Percentiles rank a stretch among this genome's conserved stretches.
phyloP scores from a whole-genome alignment of 345 rosid genomes.

The Eucalyptus curtisii region DNA sequence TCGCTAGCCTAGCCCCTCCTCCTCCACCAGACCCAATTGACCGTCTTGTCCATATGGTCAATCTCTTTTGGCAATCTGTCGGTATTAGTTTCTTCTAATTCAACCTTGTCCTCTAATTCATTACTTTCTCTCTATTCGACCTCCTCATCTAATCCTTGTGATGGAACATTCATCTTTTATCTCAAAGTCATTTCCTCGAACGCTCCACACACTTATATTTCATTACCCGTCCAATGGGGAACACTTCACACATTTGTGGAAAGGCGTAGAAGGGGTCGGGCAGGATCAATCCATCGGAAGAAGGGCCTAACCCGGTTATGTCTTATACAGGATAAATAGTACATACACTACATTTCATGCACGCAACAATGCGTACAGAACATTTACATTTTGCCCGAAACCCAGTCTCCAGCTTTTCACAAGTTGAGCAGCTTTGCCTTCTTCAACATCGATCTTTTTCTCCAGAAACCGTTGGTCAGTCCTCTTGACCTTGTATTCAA shows the following conservation, averaged over 20 bases:
- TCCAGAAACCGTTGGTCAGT: neutral
- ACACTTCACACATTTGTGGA: neutral
- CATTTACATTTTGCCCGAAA: neutral
- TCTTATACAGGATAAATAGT: neutral
- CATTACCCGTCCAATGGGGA: neutral
- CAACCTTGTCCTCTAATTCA: neutral
- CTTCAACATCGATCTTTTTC: conserved; percentile 11
- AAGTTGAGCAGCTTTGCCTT: neutral
- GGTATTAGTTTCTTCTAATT: no score
- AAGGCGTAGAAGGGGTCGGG: neutral
- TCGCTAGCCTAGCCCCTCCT: neutral
- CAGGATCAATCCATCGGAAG: neutral
- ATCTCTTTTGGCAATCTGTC: neutral
- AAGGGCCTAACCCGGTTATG: neutral
- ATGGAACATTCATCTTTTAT: neutral
- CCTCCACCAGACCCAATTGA: neutral
- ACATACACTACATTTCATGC: neutral
- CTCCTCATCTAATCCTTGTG: neutral
- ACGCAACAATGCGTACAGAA: neutral
- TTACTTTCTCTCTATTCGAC: neutral
- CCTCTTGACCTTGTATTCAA: no score
- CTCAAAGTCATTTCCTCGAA: neutral
- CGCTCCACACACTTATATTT: neutral
- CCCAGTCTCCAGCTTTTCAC: neutral
- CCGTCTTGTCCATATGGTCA: neutral